Evolutionary conservation across 805 yeast genomes (phyloP).

Genomic region (Zygosaccharomyces rouxii): DNA sequence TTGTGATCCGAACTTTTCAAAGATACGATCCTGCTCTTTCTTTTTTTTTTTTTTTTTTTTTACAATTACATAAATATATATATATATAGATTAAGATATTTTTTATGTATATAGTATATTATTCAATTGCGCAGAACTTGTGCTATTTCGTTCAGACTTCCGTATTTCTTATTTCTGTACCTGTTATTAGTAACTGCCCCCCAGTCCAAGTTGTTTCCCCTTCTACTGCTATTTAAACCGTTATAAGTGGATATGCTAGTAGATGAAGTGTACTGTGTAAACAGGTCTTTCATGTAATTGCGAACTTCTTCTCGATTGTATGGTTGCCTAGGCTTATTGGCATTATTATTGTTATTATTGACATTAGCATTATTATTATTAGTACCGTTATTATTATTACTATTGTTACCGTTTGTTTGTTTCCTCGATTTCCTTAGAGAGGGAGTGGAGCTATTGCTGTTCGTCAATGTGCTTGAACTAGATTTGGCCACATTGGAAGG

Average conservation of each 20-base stretch:
- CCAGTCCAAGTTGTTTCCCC: constrained; percentile 25
- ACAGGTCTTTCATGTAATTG: constrained; percentile 20
- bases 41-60: background rate
- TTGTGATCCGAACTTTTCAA: background rate
- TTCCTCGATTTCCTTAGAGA: constrained; percentile 1
- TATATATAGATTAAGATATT: background rate
- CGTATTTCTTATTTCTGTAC: constrained; percentile 30
- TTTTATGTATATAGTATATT: background rate
- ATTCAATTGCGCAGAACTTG: constrained; percentile 21
- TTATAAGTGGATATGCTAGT: constrained; percentile 13
- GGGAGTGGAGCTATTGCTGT: background rate
- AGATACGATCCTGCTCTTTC: background rate
- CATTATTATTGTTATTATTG: constrained; percentile 1
- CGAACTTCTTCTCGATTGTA: constrained; percentile 30
- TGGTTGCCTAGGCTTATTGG: constrained; percentile 17
- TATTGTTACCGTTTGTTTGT: background rate
- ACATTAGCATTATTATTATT: background rate
- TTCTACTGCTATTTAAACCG: constrained; percentile 5
- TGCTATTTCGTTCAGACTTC: constrained; percentile 27
- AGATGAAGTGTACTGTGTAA: constrained; percentile 11
- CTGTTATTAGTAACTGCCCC: constrained; percentile 26
- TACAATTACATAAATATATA: background rate
- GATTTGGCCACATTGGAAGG: background rate
- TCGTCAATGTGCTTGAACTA: background rate
- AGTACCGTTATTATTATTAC: background rate